Base-by-base conservation (phyloP, 208 protist species). In the Entamoeba invadens region DNA sequence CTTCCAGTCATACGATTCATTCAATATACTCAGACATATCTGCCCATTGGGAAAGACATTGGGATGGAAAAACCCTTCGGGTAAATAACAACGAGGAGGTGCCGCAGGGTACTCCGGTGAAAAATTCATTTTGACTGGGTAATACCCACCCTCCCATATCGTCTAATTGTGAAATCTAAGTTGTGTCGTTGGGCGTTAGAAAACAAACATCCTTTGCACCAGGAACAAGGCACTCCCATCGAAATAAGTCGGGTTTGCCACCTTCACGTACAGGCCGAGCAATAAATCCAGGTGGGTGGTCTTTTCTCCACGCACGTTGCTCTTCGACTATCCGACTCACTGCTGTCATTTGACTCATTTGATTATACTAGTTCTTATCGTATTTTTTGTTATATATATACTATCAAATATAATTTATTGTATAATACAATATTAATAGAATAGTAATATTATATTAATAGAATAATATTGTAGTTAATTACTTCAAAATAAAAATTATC, bases 1-100 rank as follows among this genome's bases (percentile, higher is more conserved):
- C 94, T 98, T 97, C 98, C 99, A 99, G 94, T 98, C 98, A 95
- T 99, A 98, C 91, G 99, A 98, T 94, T 99, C 98, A 94, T 99
- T 99, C 2, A 99, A 94, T 93, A 99, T 98, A n/a, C 97, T 98
- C 4, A 99, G 95, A 96, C 99, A 99, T 31, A 99, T 98, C 8
- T 98, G 99, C 42, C 98, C 98, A 77, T 97, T 98, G 1, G 98
- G 98, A 95, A 98, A 99, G 5, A 99, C 96, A 95, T 99, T 99
- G 31, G 98, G 98, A 96, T 99, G 99, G 95, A 99, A 99, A 25
- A 99, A 96, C 10, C 98, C 97, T 44, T 97, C 97, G 4, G 94
- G 96, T 93, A 99, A 99, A 93, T 96, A 97, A 96, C 98, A 99
- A 96, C 99, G 99, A 3, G 98, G 98, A 4, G 98, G 98, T 93